Conservation (phyloP, 1,284 basidiomycete genomes). For the Moniliophthora roreri region DNA sequence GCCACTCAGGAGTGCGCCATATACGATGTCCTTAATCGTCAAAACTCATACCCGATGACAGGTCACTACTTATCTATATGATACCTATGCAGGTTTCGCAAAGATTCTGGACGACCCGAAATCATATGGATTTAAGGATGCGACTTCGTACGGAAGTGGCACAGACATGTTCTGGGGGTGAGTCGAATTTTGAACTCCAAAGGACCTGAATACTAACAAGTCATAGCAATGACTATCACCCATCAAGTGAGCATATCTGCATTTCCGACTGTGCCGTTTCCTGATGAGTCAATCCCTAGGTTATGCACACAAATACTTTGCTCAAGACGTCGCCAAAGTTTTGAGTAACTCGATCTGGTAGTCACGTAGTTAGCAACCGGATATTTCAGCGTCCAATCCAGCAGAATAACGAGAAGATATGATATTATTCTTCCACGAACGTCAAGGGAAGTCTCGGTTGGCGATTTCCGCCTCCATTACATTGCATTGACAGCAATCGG, state of each 20-base stretch:
- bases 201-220: background rate
- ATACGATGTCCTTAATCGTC: background rate
- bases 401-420: no score
- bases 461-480: no score
- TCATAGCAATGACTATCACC: slow-evolving; percentile 42
- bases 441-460: no score
- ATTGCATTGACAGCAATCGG: no score
- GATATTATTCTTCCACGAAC: no score
- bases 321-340: no score
- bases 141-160: slow-evolving; percentile 44
- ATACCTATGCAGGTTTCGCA: slow-evolving; percentile 51
- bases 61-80: slow-evolving; percentile 52
- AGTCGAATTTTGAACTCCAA: slow-evolving; percentile 18
- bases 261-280: slow-evolving; percentile 1
- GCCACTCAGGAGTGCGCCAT: slow-evolving; percentile 42
- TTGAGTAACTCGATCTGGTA: no score
- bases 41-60: slow-evolving; percentile 18
- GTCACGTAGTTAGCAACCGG: background rate
- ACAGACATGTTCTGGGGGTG: slow-evolving; percentile 58
- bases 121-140: slow-evolving; percentile 53
- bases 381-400: no score
- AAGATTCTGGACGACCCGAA: slow-evolving; percentile 48
- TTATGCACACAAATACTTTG: background rate
- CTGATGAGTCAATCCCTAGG: background rate
- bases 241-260: slow-evolving; percentile 37